phyloP scores from a whole-genome alignment of 768 basidiomycete species.

The Termitomyces sp. region DNA sequence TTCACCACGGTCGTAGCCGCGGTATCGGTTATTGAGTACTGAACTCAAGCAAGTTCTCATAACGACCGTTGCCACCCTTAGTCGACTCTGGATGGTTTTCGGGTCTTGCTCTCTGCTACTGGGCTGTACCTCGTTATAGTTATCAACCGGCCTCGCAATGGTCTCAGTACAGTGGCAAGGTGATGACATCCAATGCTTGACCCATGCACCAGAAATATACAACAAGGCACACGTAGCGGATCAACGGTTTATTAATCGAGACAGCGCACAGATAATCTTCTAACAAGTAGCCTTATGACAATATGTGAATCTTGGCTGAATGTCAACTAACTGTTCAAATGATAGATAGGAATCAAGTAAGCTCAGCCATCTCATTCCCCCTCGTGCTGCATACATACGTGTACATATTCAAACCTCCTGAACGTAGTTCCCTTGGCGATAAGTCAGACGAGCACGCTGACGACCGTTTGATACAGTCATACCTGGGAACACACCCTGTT shows the following conservation, averaged over 20 bases:
- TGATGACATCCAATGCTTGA: background rate
- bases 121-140: slow-evolving; percentile 1
- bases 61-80: slow-evolving; percentile 7
- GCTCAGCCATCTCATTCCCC: background rate
- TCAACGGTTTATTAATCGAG: too few species aligned
- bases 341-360: background rate
- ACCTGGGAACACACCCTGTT: slow-evolving; percentile 89
- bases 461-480: slow-evolving; percentile 13
- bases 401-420: slow-evolving; percentile 33
- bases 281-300: too few species aligned
- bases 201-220: background rate
- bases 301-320: background rate
- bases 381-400: background rate
- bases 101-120: background rate
- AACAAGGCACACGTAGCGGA: background rate
- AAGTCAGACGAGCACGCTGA: slow-evolving; percentile 2
- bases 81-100: slow-evolving; percentile 4
- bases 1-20: slow-evolving; percentile 13
- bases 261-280: background rate
- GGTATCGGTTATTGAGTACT: too few species aligned
- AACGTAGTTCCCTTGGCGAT: slow-evolving; percentile 56
- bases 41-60: background rate
- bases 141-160: background rate
- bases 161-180: too few species aligned
- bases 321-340: background rate